Conservation (phyloP, 2,329 filamentous ascomycete species). For the Fusarium chuoi region DNA sequence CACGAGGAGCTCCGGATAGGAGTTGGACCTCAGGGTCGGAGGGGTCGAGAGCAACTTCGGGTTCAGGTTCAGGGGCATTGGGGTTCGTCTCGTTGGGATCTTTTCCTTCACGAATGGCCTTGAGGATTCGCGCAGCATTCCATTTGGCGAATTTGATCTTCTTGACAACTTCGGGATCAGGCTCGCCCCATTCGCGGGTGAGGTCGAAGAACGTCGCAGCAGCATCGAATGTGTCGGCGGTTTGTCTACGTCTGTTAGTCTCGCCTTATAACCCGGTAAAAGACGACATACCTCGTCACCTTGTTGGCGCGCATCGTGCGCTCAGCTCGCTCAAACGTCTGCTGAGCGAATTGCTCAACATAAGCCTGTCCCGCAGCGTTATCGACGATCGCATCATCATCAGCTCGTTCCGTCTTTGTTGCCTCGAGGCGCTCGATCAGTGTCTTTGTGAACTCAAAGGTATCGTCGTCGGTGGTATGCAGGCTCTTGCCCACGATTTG, state of each 20-base stretch:
- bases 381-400: constrained; percentile 86
- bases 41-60: constrained; percentile 62
- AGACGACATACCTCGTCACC: constrained; percentile 73
- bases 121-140: constrained; percentile 90
- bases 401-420: constrained; percentile 68
- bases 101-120: constrained; percentile 87
- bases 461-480: constrained; percentile 81
- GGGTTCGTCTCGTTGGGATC: constrained; percentile 95
- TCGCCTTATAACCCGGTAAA: rapidly evolving
- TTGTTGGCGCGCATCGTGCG: constrained; percentile 83
- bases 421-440: constrained; percentile 91
- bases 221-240: constrained; percentile 92
- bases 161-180: constrained; percentile 78
- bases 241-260: constrained; percentile 70
- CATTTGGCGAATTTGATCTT: constrained; percentile 98
- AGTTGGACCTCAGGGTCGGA: constrained; percentile 72
- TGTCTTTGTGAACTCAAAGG: constrained; percentile 80
- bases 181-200: constrained; percentile 81
- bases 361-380: constrained; percentile 89
- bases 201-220: constrained; percentile 93
- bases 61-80: constrained; percentile 62
- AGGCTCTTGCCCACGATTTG: constrained; percentile 86
- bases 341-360: constrained; percentile 91
- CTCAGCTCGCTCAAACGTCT: constrained; percentile 87
- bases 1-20: constrained; percentile 53